phyloP scores from a whole-genome alignment of 495 filamentous ascomycete genomes.

The Acidiella bohemica region DNA sequence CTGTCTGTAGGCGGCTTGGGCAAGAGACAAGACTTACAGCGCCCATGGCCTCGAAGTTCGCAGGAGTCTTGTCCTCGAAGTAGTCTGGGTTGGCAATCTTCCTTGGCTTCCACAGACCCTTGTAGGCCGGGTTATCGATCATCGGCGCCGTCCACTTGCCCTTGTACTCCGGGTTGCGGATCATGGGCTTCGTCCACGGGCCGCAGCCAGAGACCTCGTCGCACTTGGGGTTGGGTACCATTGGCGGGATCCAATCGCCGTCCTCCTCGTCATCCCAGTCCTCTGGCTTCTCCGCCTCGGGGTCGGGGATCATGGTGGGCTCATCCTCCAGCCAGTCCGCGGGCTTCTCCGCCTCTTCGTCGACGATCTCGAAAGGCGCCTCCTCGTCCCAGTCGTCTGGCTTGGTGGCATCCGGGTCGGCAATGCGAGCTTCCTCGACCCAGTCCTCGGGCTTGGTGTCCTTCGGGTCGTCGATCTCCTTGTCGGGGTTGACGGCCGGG shows the following conservation, averaged over 20 bases:
- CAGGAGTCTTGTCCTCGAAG: conserved; percentile 94
- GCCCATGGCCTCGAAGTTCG: conserved; percentile 96
- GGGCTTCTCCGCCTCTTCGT: conserved; percentile 82
- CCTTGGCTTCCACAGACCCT: conserved; percentile 83
- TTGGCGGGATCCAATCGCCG: conserved; percentile 95
- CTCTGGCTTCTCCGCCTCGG: conserved; percentile 95
- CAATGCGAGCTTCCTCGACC: conserved; percentile 83
- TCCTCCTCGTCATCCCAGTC: conserved; percentile 99
- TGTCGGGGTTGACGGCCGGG: conserved; percentile 82
- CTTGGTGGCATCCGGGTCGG: conserved; percentile 89
- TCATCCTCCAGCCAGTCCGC: conserved; percentile 96
- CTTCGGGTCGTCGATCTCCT: conserved; percentile 93
- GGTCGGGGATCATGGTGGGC: conserved; percentile 73
- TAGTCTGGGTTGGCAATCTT: conserved; percentile 96
- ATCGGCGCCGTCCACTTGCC: conserved; percentile 91
- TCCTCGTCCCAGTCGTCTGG: conserved; percentile 99
- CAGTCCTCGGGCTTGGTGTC: conserved; percentile 92
- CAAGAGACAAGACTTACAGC: conserved; percentile 49
- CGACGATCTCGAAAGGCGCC: conserved; percentile 86
- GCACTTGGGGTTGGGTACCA: conserved; percentile 90
- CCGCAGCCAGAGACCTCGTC: conserved; percentile 88
- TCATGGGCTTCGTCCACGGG: conserved; percentile 81
- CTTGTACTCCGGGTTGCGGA: conserved; percentile 95
- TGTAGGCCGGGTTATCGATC: conserved; percentile 98
- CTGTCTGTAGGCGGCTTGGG: background rate